Conservation (phyloP, 2,329 filamentous ascomycete species). For the Cercospora citrullina region DNA sequence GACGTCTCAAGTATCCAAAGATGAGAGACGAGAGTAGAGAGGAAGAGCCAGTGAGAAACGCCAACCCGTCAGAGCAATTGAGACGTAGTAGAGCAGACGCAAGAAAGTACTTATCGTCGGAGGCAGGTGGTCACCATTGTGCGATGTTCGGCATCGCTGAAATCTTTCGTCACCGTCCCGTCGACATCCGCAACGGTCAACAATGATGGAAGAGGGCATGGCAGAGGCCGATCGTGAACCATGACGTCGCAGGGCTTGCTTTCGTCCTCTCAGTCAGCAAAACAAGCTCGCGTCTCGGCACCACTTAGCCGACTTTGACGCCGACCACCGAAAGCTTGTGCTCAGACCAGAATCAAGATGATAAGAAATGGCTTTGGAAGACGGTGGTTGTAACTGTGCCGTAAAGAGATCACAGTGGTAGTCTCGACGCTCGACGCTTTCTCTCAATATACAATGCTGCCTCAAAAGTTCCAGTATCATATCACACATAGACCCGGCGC, state of each 20-base stretch:
- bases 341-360: not conserved
- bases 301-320: not conserved
- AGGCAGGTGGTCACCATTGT: not conserved
- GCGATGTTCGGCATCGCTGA: not conserved
- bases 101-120: constrained; percentile 4
- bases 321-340: constrained; percentile 8
- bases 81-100: not conserved
- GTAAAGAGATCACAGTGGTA: not conserved
- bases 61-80: not conserved
- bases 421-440: constrained; percentile 5
- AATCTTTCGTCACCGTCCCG: constrained; percentile 10
- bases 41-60: not conserved
- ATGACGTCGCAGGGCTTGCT: constrained; percentile 5
- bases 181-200: constrained; percentile 3
- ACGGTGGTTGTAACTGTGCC: not conserved
- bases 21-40: not conserved
- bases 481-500: constrained; percentile 14
- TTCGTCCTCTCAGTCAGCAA: not conserved
- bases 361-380: not conserved
- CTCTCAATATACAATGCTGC: constrained; percentile 22
- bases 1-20: not conserved
- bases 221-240: not conserved
- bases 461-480: constrained; percentile 17
- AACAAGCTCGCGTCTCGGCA: not conserved
- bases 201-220: not conserved